Conservation (phyloP, 2,329 filamentous ascomycete genomes). For the Periconia macrospinosa region DNA sequence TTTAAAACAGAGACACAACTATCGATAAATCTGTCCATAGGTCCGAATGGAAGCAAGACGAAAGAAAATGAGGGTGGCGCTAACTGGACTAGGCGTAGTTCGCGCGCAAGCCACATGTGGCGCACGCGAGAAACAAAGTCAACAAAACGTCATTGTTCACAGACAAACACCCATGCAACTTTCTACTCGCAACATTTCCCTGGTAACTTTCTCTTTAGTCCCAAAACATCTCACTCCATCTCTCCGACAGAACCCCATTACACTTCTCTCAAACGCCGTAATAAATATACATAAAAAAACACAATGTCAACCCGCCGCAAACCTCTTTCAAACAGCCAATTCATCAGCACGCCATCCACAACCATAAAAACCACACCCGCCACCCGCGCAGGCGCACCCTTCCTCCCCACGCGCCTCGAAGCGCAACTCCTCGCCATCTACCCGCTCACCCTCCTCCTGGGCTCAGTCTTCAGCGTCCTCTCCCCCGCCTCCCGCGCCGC, state of each 20-base stretch:
- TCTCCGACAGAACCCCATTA: neutral
- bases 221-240: neutral
- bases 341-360: conserved; percentile 12
- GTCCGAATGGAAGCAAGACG: neutral
- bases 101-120: conserved; percentile 5
- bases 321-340: conserved; percentile 16
- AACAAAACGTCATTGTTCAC: conserved; percentile 9
- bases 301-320: conserved; percentile 39
- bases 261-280: neutral
- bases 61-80: neutral
- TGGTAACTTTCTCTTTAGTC: too few species aligned
- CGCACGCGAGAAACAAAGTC: neutral
- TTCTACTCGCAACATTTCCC: neutral
- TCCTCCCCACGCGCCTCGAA: conserved; percentile 72
- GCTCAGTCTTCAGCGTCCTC: conserved; percentile 76
- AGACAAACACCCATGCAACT: neutral
- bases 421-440: conserved; percentile 68
- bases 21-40: neutral
- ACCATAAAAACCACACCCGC: conserved; percentile 25
- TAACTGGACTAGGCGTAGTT: neutral
- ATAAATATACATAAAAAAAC: too few species aligned
- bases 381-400: conserved; percentile 53
- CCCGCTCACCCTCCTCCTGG: conserved; percentile 76
- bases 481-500: conserved; percentile 69
- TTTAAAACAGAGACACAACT: neutral